Evolutionary conservation across 805 yeast genomes (phyloP).

Genomic region (Teunomyces aglyptinius): DNA sequence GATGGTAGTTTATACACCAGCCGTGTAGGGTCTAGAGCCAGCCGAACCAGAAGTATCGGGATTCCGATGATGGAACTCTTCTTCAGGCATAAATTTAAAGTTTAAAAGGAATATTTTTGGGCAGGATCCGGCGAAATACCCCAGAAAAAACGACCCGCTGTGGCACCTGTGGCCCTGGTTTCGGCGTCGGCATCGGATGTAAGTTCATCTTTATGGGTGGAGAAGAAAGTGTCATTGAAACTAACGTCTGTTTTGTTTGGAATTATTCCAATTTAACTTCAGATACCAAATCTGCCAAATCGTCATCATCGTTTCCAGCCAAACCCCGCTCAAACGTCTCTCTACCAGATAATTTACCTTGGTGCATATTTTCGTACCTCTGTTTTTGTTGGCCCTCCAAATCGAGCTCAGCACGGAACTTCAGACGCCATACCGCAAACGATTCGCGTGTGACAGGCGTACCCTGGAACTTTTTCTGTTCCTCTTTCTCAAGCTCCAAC

Average conservation of each 20-base stretch:
- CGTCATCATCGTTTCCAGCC: conserved; percentile 57
- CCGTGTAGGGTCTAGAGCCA: not conserved
- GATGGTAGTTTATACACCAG: not conserved
- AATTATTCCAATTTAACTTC: conserved; percentile 4
- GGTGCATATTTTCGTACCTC: conserved; percentile 57
- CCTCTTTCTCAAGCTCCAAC: conserved; percentile 68
- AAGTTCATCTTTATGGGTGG: not conserved
- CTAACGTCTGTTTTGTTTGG: conserved; percentile 4
- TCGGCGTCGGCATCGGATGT: not conserved
- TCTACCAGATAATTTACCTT: conserved; percentile 79
- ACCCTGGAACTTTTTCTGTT: conserved; percentile 87
- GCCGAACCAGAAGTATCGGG: not conserved
- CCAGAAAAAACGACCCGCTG: not conserved
- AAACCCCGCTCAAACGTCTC: conserved; percentile 90
- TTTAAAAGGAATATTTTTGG: not conserved
- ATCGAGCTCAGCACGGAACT: conserved; percentile 72
- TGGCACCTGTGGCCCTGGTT: not conserved
- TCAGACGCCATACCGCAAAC: conserved; percentile 68
- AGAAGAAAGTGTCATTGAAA: not conserved
- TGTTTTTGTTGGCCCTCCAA: conserved; percentile 56
- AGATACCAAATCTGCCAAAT: conserved; percentile 16
- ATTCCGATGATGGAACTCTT: not conserved
- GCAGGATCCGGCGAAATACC: not conserved
- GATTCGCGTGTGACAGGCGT: conserved; percentile 82
- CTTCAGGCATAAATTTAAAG: not conserved